These are phyloP conservation scores for Ramichloridium luteum DNA, from an alignment of 2,329 filamentous ascomycete genomes.

Conservation along the genomic window DNA sequence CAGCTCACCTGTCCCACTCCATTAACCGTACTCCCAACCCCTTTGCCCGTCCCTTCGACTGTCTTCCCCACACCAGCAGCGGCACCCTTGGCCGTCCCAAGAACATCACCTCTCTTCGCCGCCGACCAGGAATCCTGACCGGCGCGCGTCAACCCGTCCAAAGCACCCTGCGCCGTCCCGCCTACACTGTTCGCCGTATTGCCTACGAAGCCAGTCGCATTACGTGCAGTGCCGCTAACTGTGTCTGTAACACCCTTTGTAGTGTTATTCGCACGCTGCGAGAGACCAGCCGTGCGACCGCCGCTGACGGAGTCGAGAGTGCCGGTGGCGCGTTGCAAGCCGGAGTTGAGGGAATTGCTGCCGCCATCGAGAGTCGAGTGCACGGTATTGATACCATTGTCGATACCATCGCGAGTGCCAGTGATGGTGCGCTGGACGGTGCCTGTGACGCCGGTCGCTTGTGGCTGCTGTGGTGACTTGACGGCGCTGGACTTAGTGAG, in stretches of 20 bases:
- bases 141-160: too few relatives aligned
- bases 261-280: conserved; percentile 24
- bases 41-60: conserved; percentile 21
- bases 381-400: too few relatives aligned
- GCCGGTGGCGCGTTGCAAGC: conserved; percentile 18
- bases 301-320: conserved; percentile 25
- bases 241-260: conserved; percentile 26
- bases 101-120: conserved; percentile 20
- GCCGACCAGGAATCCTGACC: too few relatives aligned
- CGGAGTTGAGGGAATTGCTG: too few relatives aligned
- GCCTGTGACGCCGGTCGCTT: too few relatives aligned
- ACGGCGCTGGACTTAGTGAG: too few relatives aligned
- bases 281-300: conserved; percentile 16
- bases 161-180: conserved; percentile 22
- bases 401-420: conserved; percentile 3
- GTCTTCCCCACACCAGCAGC: conserved; percentile 19
- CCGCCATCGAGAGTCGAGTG: too few relatives aligned
- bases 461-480: too few relatives aligned
- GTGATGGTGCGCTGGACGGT: too few relatives aligned
- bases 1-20: conserved; percentile 12
- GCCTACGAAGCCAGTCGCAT: too few relatives aligned
- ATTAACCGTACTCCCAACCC: conserved; percentile 14
- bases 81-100: conserved; percentile 19
- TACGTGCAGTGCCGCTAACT: conserved; percentile 18
- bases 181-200: conserved; percentile 29